Conservation (phyloP, 23 red algal species). For the Gracilaria caudata region DNA sequence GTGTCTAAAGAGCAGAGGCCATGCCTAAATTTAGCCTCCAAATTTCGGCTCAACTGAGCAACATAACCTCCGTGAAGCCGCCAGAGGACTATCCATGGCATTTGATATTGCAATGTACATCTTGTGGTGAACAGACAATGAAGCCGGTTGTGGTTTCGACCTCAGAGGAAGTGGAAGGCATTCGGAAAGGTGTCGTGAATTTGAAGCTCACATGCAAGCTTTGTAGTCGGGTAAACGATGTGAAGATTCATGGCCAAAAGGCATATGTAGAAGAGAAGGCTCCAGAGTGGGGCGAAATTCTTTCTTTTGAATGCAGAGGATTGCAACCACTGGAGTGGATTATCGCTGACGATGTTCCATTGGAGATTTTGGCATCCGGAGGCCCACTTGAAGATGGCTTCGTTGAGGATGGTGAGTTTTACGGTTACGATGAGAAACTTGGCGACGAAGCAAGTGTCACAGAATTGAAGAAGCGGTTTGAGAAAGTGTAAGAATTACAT, state of each 20-base stretch:
- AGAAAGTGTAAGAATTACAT: conserved; percentile 21
- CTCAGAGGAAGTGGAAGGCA: conserved; percentile 44
- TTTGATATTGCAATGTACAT: conserved; percentile 42
- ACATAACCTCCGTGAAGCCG: conserved; percentile 36
- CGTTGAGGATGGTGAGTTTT: conserved; percentile 70
- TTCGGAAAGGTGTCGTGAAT: conserved; percentile 64
- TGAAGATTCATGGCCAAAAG: conserved; percentile 40
- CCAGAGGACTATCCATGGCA: conserved; percentile 71
- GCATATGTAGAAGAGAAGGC: conserved; percentile 29
- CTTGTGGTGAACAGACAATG: conserved; percentile 59
- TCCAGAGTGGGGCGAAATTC: conserved; percentile 57
- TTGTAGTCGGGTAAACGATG: conserved; percentile 56
- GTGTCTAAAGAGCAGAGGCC: neutral
- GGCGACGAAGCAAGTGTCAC: conserved; percentile 50
- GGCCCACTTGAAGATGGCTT: conserved; percentile 51
- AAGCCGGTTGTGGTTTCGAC: conserved; percentile 67
- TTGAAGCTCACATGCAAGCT: conserved; percentile 77
- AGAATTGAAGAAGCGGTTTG: conserved; percentile 34
- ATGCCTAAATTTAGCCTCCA: conserved; percentile 76
- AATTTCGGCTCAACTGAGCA: conserved; percentile 54
- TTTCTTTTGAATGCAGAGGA: conserved; percentile 61
- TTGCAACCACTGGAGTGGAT: conserved; percentile 38
- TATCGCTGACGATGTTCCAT: conserved; percentile 63
- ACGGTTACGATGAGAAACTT: conserved; percentile 66
- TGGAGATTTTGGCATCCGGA: conserved; percentile 31